Evolutionary conservation across 2,329 filamentous ascomycete species (phyloP).

Genomic region (Purpureocillium takamizusanense): DNA sequence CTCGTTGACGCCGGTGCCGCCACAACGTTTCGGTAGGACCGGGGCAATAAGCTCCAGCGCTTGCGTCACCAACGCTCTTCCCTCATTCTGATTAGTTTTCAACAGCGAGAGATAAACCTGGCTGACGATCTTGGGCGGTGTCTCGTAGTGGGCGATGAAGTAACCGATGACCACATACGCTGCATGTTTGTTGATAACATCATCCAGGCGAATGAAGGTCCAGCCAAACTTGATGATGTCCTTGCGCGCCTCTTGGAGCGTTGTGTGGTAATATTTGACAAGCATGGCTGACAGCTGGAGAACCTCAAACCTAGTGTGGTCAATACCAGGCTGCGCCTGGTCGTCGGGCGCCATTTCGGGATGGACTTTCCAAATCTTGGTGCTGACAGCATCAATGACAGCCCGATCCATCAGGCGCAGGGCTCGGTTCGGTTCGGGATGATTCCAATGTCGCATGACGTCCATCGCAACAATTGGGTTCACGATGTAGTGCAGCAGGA

Average conservation of each 20-base stretch:
- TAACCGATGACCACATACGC: slow-evolving; percentile 96
- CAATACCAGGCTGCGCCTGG: slow-evolving; percentile 73
- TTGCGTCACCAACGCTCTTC: slow-evolving; percentile 83
- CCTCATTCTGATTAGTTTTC: slow-evolving; percentile 91
- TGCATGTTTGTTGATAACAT: slow-evolving; percentile 98
- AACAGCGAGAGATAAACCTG: slow-evolving; percentile 91
- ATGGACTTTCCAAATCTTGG: slow-evolving; percentile 89
- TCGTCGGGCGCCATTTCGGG: slow-evolving; percentile 77
- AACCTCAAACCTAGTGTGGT: slow-evolving; percentile 92
- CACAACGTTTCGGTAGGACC: slow-evolving; percentile 78
- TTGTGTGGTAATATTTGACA: slow-evolving; percentile 86
- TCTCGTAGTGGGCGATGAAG: slow-evolving; percentile 96
- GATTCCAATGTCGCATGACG: slow-evolving; percentile 73
- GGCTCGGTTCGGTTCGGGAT: slow-evolving; percentile 41
- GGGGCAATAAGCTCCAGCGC: slow-evolving; percentile 93
- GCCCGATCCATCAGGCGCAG: slow-evolving; percentile 75
- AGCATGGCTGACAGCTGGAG: slow-evolving; percentile 91
- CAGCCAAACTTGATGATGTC: slow-evolving; percentile 99
- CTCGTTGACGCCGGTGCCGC: slow-evolving; percentile 58
- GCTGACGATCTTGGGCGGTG: slow-evolving; percentile 87
- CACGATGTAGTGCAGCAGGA: slow-evolving; percentile 81
- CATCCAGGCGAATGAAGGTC: slow-evolving; percentile 97
- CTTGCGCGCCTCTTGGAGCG: slow-evolving; percentile 85
- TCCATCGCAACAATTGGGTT: slow-evolving; percentile 97
- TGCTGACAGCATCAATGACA: slow-evolving; percentile 83